phyloP scores from a whole-genome alignment of 2,329 filamentous ascomycete species.

The Botrytis fabae region DNA sequence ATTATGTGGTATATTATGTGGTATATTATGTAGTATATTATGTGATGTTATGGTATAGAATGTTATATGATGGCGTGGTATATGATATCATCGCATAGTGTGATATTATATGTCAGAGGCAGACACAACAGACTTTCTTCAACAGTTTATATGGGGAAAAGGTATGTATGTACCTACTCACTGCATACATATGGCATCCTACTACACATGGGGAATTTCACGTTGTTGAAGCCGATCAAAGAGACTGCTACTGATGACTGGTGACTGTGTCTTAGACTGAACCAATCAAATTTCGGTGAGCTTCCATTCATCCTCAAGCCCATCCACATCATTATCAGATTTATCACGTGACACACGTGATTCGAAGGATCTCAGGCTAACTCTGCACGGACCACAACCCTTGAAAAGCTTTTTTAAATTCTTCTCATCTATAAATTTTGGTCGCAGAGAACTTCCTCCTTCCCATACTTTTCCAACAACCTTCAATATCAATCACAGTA shows the following conservation, averaged over 20 bases:
- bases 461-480: background rate
- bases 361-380: background rate
- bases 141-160: background rate
- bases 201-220: background rate
- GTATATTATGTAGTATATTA: too few relatives aligned
- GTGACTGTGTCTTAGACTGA: background rate
- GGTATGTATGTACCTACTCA: background rate
- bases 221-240: background rate
- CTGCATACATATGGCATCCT: background rate
- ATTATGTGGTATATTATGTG: too few relatives aligned
- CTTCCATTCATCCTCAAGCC: background rate
- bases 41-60: too few relatives aligned
- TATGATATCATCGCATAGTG: too few relatives aligned
- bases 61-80: too few relatives aligned
- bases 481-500: background rate
- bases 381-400: background rate
- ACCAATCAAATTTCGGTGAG: background rate
- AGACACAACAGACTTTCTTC: background rate
- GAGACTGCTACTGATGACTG: too few relatives aligned
- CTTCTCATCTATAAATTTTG: constrained; percentile 1
- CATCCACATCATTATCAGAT: too few relatives aligned
- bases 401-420: background rate
- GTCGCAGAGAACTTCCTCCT: background rate
- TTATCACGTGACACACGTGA: background rate
- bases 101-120: background rate